Evolutionary conservation across 2,329 filamentous ascomycete genomes (phyloP).

Genomic region (Pseudogymnoascus pannorum): DNA sequence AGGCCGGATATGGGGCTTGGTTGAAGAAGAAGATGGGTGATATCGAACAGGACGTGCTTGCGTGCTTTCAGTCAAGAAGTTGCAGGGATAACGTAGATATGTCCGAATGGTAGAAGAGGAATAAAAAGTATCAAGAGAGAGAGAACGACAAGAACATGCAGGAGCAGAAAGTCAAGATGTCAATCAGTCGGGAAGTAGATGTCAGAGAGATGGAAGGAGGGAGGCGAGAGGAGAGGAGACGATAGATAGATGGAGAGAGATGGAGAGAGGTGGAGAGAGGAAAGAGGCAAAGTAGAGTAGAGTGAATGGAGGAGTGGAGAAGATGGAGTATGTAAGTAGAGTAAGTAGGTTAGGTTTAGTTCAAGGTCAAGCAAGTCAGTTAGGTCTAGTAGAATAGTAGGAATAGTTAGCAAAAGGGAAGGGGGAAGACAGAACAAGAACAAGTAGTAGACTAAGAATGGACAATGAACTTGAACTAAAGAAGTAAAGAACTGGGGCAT

Average conservation of each 20-base stretch:
- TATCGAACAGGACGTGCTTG: background rate
- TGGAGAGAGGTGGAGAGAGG: background rate
- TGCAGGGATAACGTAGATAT: background rate
- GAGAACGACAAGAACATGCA: background rate
- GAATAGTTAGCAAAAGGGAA: background rate
- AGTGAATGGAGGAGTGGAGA: background rate
- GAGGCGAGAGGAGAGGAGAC: background rate
- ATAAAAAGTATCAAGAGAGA: too few species aligned
- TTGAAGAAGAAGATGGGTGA: background rate
- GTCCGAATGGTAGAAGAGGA: background rate
- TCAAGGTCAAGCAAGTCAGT: background rate
- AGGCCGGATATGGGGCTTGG: background rate
- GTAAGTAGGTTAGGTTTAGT: too few species aligned
- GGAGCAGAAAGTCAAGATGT: background rate
- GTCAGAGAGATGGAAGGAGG: background rate
- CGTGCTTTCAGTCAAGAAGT: background rate
- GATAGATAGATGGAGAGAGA: too few species aligned
- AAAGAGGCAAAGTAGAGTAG: background rate
- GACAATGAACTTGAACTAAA: too few species aligned
- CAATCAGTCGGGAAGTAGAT: background rate
- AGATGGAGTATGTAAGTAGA: too few species aligned
- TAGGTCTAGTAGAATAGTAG: too few species aligned
- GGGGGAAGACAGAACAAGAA: background rate
- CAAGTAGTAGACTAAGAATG: too few species aligned
- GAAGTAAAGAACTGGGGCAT: too few species aligned